Evolutionary conservation across 345 rosid genomes (phyloP), one percentile per base, ranked within the genome.

Genomic region (Durio zibethinus): DNA sequence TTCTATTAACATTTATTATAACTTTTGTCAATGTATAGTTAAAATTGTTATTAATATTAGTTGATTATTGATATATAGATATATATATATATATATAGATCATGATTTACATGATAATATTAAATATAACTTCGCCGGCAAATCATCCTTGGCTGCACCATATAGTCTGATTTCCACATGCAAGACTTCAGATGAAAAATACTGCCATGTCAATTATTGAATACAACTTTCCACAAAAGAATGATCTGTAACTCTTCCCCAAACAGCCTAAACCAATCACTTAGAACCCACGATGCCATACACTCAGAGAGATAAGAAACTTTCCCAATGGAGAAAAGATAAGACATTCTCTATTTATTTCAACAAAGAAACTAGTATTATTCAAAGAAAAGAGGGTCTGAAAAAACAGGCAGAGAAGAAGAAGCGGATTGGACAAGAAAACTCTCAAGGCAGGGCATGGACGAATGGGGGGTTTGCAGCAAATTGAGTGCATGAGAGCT

Each of bases 71-170:
- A 35, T 8, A 5, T 7, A 23, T 47, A 12, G 15, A 15, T 56
- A 56, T 56, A 10, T 54, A 21, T 10, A 31, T 29, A 56, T 53
- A 20, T 11, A 35, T 61, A n/a, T 53, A 52, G 31, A 20, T 6
- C 14, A 45, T 16, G 9, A 14, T 63, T 63, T 63, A 35, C 6
- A 9, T 35, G n/a, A 47, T 3, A 23, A 23, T 60, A 6, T 54
- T 42, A 36, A 43, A 21, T 2, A 36, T 21, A 16, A 5, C 5
- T 36, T 27, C 25, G 65, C 84, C 94, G 94, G 94, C 92, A 90
- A 90, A 90, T 90, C 94, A 90, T 90, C 92, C 94, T 90, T 90
- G 92, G 92, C 94, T 90, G 84, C 83, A 81, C 78, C 75, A 78
- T 84, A 67, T 66, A 20, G 33, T 80, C 90, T 85, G 86, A 63